These are phyloP conservation scores for Xerocomellus dryophilus DNA, from an alignment of 768 basidiomycete species.

Conservation along the genomic window DNA sequence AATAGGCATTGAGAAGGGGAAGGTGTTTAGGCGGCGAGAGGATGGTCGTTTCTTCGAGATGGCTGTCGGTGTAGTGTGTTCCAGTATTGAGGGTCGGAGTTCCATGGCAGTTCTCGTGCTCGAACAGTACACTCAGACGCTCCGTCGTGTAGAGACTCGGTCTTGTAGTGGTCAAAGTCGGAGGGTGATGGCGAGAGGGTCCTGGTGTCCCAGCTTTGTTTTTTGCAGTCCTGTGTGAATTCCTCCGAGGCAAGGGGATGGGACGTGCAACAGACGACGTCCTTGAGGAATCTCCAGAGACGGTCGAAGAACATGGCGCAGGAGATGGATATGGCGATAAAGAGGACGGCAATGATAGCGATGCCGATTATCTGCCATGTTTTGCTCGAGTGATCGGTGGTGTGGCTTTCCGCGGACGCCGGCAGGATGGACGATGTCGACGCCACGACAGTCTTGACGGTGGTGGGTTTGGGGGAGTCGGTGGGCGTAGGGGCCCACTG, in stretches of 20 bases:
- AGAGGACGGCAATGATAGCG: slow-evolving; percentile 58
- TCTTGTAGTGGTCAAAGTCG: background rate
- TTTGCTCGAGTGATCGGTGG: slow-evolving; percentile 41
- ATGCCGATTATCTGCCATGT: slow-evolving; percentile 73
- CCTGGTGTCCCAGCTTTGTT: slow-evolving; percentile 51
- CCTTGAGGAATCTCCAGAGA: slow-evolving; percentile 60
- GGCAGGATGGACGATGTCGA: slow-evolving; percentile 6
- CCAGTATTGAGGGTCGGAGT: slow-evolving; percentile 12
- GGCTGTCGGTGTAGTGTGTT: slow-evolving; percentile 20
- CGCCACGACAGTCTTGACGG: background rate
- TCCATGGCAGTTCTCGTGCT: slow-evolving; percentile 27
- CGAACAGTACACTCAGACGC: background rate
- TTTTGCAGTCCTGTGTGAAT: slow-evolving; percentile 63
- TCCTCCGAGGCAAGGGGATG: slow-evolving; percentile 43
- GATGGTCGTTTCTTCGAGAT: slow-evolving; percentile 17
- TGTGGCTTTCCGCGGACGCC: slow-evolving; percentile 5
- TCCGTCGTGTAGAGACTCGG: background rate
- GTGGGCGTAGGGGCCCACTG: background rate
- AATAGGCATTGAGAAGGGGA: no score
- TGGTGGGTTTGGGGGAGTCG: background rate
- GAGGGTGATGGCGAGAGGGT: slow-evolving; percentile 6
- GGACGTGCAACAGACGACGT: slow-evolving; percentile 43
- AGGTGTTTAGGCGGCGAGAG: slow-evolving; percentile 2
- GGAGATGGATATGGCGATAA: slow-evolving; percentile 54
- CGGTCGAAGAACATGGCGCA: slow-evolving; percentile 67